A percentile compares a stretch with the other conserved stretches of the same genome.
phyloP scores from a whole-genome alignment of 768 basidiomycete species.

The Kwoniella sp. region DNA sequence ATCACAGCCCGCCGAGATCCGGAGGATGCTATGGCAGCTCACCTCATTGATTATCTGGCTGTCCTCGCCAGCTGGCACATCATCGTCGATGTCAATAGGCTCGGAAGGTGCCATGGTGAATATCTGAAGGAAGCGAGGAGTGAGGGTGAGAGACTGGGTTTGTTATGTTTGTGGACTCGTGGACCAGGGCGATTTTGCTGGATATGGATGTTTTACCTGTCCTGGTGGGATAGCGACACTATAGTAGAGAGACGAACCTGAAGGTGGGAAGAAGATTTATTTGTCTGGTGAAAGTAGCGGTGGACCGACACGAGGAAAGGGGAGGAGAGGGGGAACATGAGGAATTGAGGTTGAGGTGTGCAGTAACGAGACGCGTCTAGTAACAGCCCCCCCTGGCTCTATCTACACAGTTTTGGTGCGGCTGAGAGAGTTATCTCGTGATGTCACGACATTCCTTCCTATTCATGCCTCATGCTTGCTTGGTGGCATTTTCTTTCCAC shows the following conservation, averaged over 20 bases:
- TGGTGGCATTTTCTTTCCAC: no score
- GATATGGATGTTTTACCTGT: no score
- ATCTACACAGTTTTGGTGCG: background rate
- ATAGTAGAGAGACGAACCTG: no score
- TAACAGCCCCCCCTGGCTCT: conserved; percentile 8
- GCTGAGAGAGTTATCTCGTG: background rate
- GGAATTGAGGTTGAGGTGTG: background rate
- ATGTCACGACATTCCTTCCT: conserved; percentile 10
- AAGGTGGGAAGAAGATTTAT: no score
- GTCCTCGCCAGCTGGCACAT: conserved; percentile 55
- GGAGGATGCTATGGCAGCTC: conserved; percentile 14
- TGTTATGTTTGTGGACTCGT: no score
- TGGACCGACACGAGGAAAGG: background rate
- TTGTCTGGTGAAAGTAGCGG: no score
- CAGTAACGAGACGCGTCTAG: conserved; percentile 5
- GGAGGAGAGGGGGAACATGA: conserved; percentile 8
- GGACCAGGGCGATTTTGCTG: no score
- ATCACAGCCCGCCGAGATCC: no score
- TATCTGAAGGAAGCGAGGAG: background rate
- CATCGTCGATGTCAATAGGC: conserved; percentile 67
- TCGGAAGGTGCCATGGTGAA: conserved; percentile 63
- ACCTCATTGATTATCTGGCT: conserved; percentile 59
- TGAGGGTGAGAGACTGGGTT: background rate
- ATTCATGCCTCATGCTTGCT: no score
- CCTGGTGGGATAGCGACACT: no score